Percentiles rank a stretch among this genome's conserved stretches.
These are phyloP conservation scores for Nitzschia sp. DNA, from an alignment of 108 stramenopile genomes.

Conservation along the genomic window DNA sequence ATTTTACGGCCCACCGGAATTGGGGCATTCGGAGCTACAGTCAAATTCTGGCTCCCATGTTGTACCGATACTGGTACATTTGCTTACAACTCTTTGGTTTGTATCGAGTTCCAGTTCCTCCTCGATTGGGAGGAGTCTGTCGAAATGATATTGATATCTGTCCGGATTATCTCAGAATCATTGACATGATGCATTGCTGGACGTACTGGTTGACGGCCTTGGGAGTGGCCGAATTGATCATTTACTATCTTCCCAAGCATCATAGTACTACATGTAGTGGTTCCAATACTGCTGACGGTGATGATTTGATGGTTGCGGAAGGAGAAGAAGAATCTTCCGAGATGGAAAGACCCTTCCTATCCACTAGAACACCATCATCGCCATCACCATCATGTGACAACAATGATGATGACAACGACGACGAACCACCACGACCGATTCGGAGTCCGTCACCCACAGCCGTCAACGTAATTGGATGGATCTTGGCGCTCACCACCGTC, in stretches of 20 bases:
- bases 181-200: slow-evolving; percentile 23
- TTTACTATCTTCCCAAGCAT: slow-evolving; percentile 22
- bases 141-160: slow-evolving; percentile 11
- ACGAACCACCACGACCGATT: not conserved
- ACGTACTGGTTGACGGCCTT: slow-evolving; percentile 28
- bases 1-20: slow-evolving; percentile 30
- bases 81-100: not conserved
- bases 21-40: slow-evolving; percentile 40
- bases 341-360: not conserved
- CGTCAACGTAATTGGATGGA: slow-evolving; percentile 16
- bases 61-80: slow-evolving; percentile 43
- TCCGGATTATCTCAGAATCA: slow-evolving; percentile 14
- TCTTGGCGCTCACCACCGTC: slow-evolving; percentile 7
- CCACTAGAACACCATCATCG: not conserved
- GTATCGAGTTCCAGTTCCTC: slow-evolving; percentile 2
- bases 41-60: slow-evolving; percentile 36
- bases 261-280: no score
- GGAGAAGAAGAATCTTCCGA: not conserved
- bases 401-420: not conserved
- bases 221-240: slow-evolving; percentile 26
- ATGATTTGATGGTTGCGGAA: not conserved
- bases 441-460: not conserved
- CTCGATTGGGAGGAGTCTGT: not conserved
- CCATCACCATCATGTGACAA: no score
- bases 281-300: no score